A percentile compares a stretch with the other conserved stretches of the same genome.
phyloP scores from a whole-genome alignment of 495 filamentous ascomycete genomes.

The Podospora sp. region DNA sequence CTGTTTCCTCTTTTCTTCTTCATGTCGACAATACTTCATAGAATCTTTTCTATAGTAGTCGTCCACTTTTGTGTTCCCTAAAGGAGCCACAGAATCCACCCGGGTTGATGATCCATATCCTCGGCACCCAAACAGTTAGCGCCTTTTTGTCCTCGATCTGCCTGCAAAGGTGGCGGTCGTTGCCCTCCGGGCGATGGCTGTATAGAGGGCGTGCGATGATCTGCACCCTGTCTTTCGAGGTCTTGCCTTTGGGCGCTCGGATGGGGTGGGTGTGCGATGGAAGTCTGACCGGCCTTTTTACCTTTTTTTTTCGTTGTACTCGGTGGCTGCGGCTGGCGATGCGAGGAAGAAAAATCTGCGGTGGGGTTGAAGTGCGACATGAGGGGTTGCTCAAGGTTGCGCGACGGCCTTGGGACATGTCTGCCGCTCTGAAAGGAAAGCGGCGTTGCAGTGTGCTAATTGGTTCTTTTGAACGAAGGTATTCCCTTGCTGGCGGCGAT shows the following conservation, averaged over 20 bases:
- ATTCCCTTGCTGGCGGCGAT: no score
- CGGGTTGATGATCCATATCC: slow-evolving; percentile 65
- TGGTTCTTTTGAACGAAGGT: no score
- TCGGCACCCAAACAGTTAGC: slow-evolving; percentile 62
- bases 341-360: slow-evolving; percentile 42
- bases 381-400: no score
- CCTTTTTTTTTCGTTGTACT: slow-evolving; percentile 51
- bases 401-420: no score
- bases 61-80: slow-evolving; percentile 78
- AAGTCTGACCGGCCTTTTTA: slow-evolving; percentile 62
- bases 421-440: no score
- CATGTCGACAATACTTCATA: slow-evolving; percentile 72
- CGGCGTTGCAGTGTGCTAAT: no score
- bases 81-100: slow-evolving; percentile 66
- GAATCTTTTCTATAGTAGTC: slow-evolving; percentile 92
- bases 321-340: slow-evolving; percentile 40
- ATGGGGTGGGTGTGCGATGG: slow-evolving; percentile 62
- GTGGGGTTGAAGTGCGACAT: neutral
- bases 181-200: slow-evolving; percentile 37
- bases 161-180: slow-evolving; percentile 53
- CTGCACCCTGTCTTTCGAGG: slow-evolving; percentile 56
- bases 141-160: slow-evolving; percentile 51
- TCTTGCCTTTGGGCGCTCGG: slow-evolving; percentile 57
- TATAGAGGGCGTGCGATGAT: slow-evolving; percentile 67
- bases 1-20: slow-evolving; percentile 45